phyloP scores from a whole-genome alignment of 129 eudicot genomes.

The Silybum marianum region DNA sequence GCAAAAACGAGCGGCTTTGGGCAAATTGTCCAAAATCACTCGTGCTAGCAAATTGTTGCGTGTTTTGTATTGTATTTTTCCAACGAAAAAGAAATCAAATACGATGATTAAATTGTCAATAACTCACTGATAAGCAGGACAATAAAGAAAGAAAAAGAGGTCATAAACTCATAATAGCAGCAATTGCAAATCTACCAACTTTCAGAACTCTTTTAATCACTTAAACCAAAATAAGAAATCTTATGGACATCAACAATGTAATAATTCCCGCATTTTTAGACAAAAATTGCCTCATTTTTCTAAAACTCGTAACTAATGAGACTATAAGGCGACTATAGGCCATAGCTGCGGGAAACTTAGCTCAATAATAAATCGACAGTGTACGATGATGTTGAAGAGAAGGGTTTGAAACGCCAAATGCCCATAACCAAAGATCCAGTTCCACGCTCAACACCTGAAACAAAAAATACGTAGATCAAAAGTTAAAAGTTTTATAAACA shows the following conservation, averaged over 20 bases:
- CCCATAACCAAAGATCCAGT: conserved; percentile 96
- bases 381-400: conserved; percentile 89
- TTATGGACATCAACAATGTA: conserved; percentile 7
- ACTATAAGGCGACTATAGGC: conserved; percentile 8
- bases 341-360: neutral
- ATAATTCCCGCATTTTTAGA: conserved; percentile 8
- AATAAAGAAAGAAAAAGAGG: conserved; percentile 1
- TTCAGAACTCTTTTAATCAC: neutral
- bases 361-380: conserved; percentile 72
- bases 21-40: neutral
- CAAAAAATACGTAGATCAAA: neutral
- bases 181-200: conserved; percentile 19
- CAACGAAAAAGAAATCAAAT: neutral
- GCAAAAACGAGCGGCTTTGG: neutral
- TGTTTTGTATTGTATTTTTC: neutral
- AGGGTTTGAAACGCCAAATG: conserved; percentile 61
- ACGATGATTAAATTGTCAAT: neutral
- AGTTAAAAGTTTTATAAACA: neutral
- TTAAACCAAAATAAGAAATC: neutral
- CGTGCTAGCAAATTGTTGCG: neutral
- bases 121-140: neutral
- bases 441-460: conserved; percentile 91
- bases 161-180: neutral
- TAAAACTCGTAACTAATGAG: conserved; percentile 2
- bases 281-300: conserved; percentile 15